Evolutionary conservation across 345 rosid genomes (phyloP).

Genomic region (Arabidopsis arenosa): DNA sequence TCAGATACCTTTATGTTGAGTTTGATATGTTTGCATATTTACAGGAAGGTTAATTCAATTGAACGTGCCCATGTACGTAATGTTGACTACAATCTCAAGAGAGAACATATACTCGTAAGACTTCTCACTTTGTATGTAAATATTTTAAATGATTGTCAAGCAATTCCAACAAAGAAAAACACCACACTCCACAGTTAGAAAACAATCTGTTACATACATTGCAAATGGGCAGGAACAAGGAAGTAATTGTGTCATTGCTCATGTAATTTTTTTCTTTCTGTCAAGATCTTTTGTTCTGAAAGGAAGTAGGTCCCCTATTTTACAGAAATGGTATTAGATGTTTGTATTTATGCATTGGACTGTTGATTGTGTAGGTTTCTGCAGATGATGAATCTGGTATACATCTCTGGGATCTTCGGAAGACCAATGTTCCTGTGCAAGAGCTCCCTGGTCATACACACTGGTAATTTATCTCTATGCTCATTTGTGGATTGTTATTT

Average conservation of each 20-base stretch:
- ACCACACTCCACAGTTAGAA: neutral
- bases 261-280: neutral
- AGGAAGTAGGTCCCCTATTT: neutral
- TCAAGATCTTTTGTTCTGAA: neutral
- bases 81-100: slow-evolving; percentile 65
- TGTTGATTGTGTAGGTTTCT: slow-evolving; percentile 53
- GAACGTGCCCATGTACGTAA: slow-evolving; percentile 65
- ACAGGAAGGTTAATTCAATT: slow-evolving; percentile 77
- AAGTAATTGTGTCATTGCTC: neutral
- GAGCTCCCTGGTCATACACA: slow-evolving; percentile 81
- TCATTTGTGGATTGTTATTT: slow-evolving; percentile 6
- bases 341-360: slow-evolving; percentile 10
- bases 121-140: neutral
- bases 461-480: slow-evolving; percentile 53
- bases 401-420: slow-evolving; percentile 73
- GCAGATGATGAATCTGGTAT: slow-evolving; percentile 78
- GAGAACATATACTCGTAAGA: slow-evolving; percentile 72
- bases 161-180: slow-evolving; percentile 7
- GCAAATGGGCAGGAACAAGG: neutral
- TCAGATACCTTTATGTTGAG: slow-evolving; percentile 7
- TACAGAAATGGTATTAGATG: neutral
- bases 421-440: slow-evolving; percentile 59
- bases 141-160: neutral
- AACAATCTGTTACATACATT: slow-evolving; percentile 3
- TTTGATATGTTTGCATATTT: slow-evolving; percentile 26